Evolutionary conservation across 345 rosid genomes (phyloP), one percentile per base, ranked within the genome.

Genomic region (Boechera stricta): DNA sequence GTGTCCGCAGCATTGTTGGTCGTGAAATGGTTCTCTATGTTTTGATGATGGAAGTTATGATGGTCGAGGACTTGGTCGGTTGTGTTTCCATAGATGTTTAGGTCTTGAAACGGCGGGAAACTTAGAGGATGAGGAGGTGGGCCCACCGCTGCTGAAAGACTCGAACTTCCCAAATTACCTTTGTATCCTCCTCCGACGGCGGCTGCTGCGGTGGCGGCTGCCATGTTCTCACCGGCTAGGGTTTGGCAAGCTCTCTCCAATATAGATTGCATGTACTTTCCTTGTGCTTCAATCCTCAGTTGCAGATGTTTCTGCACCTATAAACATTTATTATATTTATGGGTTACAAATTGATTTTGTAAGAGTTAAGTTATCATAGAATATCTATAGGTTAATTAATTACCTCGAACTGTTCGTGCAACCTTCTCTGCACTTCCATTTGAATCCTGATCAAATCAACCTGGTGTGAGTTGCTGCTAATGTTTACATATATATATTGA

Each of bases 361-460:
- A 58, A 26, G 45, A 47, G 21, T 36, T 39, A 38, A 64, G 3
- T 31, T 29, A 60, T 31, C 53, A 60, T 44, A 36, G 2, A 64
- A 42, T 18, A 77, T 64, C n/a, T n/a, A 64, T 47, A 47, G 21
- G 47, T 63, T 15, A 39, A 41, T 29, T 33, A 51, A 2, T 76
- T 79, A 95, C 99, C 98, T 96, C 99, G 33, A 96, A 78, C 77
- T 96, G 99, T 80, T 96, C 99, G 53, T 93, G 99, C 72, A 96
- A 77, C 83, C 99, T 87, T 87, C 98, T 88, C 76, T 93, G 99
- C 77, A 96, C 99, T 90, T 93, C 99, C 96, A 93, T 93, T 87
- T 96, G 99, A 97, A 93, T 96, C 89, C 99, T 93, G 82, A 79
- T 84, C 24, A 80, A 81, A 87, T 80, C 82, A 57, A 82, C 79